These are phyloP conservation scores for Tephrocybe sp. DNA, from an alignment of 768 basidiomycete species.

Conservation along the genomic window DNA sequence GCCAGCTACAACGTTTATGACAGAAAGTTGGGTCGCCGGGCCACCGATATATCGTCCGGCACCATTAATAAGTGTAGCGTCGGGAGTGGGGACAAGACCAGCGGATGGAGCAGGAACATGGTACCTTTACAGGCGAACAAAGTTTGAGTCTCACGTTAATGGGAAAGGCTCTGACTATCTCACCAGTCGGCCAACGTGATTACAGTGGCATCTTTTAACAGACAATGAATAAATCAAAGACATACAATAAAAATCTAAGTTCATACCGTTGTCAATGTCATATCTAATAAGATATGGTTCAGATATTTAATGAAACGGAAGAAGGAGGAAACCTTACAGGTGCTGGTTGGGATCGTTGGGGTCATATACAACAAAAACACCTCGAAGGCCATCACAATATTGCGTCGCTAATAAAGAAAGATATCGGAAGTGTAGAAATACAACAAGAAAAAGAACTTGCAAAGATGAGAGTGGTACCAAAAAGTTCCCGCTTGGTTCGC, in stretches of 20 bases:
- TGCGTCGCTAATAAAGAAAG: background rate
- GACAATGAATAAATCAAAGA: slow-evolving; percentile 12
- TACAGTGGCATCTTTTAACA: slow-evolving; percentile 24
- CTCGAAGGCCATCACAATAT: slow-evolving; percentile 1
- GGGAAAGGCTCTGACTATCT: too few species aligned
- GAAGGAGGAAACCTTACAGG: background rate
- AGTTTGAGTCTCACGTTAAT: background rate
- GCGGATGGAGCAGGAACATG: too few species aligned
- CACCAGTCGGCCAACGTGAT: too few species aligned
- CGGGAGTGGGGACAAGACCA: too few species aligned
- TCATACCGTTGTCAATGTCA: slow-evolving; percentile 31
- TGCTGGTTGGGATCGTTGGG: slow-evolving; percentile 16
- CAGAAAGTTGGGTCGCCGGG: too few species aligned
- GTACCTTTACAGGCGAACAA: too few species aligned
- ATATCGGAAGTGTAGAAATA: background rate
- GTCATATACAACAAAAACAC: slow-evolving; percentile 23
- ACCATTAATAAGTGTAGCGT: too few species aligned
- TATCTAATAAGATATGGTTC: slow-evolving; percentile 13
- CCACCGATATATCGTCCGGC: too few species aligned
- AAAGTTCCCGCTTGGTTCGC: slow-evolving; percentile 5
- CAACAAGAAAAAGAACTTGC: background rate
- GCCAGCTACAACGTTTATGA: too few species aligned
- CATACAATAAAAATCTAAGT: slow-evolving; percentile 4
- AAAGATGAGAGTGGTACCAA: slow-evolving; percentile 9
- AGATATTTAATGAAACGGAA: background rate